These are phyloP conservation scores for Luffa acutangula DNA, from an alignment of 306 rosid species.

Conservation along the genomic window DNA sequence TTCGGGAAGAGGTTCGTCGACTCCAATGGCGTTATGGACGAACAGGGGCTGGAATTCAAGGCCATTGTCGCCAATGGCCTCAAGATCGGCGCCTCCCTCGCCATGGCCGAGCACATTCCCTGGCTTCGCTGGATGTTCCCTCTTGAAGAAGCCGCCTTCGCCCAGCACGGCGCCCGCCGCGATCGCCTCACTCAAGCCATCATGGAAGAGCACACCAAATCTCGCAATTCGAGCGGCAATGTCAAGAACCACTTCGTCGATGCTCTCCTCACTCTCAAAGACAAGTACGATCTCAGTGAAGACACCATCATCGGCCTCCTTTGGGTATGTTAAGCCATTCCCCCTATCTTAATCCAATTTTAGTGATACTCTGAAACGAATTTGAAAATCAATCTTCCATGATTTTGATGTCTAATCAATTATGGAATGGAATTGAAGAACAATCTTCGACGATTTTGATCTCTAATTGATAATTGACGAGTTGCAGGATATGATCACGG, in stretches of 20 bases:
- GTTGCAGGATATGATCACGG: constrained; percentile 75
- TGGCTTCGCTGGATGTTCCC: constrained; percentile 95
- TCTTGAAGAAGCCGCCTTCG: constrained; percentile 69
- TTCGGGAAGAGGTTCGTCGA: constrained; percentile 81
- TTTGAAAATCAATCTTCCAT: background rate
- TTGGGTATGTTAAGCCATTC: constrained; percentile 35
- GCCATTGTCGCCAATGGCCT: constrained; percentile 55
- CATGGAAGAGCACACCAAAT: constrained; percentile 82
- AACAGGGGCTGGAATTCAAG: constrained; percentile 69
- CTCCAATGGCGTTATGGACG: constrained; percentile 54
- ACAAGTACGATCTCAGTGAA: constrained; percentile 71
- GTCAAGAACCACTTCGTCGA: constrained; percentile 82
- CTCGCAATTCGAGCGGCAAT: constrained; percentile 45
- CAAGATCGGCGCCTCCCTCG: constrained; percentile 70
- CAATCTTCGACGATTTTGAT: background rate
- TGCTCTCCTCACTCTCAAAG: constrained; percentile 68
- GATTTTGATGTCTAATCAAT: background rate
- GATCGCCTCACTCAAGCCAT: constrained; percentile 67
- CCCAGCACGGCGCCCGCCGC: constrained; percentile 58
- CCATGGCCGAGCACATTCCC: constrained; percentile 74
- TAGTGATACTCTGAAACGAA: background rate
- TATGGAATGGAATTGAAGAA: background rate
- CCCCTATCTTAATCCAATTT: background rate
- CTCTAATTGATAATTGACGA: background rate
- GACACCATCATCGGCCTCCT: constrained; percentile 89